Base-by-base conservation (phyloP, 164 flowering plant genomes). In the Vitis rupestris region DNA sequence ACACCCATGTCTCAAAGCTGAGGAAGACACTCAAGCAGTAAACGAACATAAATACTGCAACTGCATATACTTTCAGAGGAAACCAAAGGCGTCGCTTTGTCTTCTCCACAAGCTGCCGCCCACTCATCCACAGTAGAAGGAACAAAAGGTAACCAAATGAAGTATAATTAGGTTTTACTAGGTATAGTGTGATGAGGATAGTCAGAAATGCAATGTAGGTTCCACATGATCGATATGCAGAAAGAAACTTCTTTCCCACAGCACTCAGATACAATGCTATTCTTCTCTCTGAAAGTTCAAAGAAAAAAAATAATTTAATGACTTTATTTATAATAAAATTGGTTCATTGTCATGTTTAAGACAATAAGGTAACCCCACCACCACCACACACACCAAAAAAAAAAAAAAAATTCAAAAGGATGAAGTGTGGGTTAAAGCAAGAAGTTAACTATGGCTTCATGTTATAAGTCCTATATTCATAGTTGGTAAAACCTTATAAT, bases 141-240 rank as follows among this genome's bases (percentile, higher is more conserved):
- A 87, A 86, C 70, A 90, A 86, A 53, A 87, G 80, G 81, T 90
- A 92, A 13, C 97, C 97, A 77, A 90, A 90, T 50, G 94, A 86
- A 70, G 79, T 70, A 75, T 84, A 92, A 76, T 92, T 92, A 44
- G 95, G 91, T 52, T 70, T 75, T 69, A 86, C 88, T 66, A 87
- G 73, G 75, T 92, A 92, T 10, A 92, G 87, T 11, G 91, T 72
- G 29, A 88, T 65, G 53, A 90, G 90, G 74, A 92, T 90, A 15
- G 97, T 92, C 76, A 90, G 54, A 74, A 86, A 86, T 7, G 92
- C 86, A 67, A 92, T 83, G 66, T 87, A 87, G 63, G 90, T 87
- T 70, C 97, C 97, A 73, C 75, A 90, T 61, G 94, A 88, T 67
- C 88, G 85, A 65, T 90, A 91, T 11, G 77, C 30, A 14, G 92